Percentiles rank a stretch among this genome's conserved stretches.
Evolutionary conservation across 805 yeast genomes (phyloP).

Genomic region (Yarrowia phangngaensis): DNA sequence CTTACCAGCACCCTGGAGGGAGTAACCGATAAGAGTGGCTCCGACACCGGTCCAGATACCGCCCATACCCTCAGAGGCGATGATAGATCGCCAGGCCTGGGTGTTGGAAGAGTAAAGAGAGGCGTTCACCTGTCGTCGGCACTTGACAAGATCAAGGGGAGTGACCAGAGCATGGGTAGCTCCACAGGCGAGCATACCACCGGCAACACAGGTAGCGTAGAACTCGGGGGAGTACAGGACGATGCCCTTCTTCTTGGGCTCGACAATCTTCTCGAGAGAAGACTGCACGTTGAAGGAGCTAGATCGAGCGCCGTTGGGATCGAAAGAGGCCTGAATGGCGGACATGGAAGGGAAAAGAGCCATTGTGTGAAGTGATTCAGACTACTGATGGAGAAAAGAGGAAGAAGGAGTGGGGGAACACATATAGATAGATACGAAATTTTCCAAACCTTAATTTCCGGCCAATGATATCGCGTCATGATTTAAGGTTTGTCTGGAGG

Average conservation of each 20-base stretch:
- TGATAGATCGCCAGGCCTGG: conserved; percentile 65
- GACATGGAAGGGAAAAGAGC: conserved; percentile 42
- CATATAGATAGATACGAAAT: conserved; percentile 14
- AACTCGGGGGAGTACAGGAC: conserved; percentile 58
- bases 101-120: conserved; percentile 58
- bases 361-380: conserved; percentile 33
- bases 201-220: conserved; percentile 68
- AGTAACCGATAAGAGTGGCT: conserved; percentile 78
- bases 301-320: conserved; percentile 38
- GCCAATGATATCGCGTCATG: conserved; percentile 25
- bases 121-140: conserved; percentile 74
- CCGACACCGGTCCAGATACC: conserved; percentile 73
- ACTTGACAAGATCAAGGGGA: conserved; percentile 78
- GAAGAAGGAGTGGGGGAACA: conserved; percentile 22
- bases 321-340: conserved; percentile 41
- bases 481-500: conserved; percentile 1
- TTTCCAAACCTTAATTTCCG: conserved; percentile 6
- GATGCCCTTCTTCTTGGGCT: conserved; percentile 32
- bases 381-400: conserved; percentile 25
- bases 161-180: conserved; percentile 76
- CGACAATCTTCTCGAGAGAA: conserved; percentile 36
- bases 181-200: conserved; percentile 49
- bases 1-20: conserved; percentile 84
- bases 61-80: conserved; percentile 58
- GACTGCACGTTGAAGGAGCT: conserved; percentile 37